These are phyloP conservation scores for Ogataea paraovalis DNA, from an alignment of 805 yeast species.

Conservation along the genomic window DNA sequence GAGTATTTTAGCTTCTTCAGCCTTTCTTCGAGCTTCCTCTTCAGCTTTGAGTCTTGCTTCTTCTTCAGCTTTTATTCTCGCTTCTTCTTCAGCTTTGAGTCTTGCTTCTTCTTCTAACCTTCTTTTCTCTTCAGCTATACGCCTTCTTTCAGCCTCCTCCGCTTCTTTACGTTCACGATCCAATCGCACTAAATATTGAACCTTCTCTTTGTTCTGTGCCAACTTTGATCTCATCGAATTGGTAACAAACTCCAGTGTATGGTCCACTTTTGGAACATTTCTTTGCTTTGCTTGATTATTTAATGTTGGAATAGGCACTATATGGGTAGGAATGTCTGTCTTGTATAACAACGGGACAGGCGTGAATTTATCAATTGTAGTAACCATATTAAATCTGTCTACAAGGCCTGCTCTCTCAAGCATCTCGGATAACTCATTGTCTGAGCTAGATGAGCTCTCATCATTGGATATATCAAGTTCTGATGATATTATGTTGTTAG, in stretches of 20 bases:
- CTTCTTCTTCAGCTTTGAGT: conserved; percentile 3
- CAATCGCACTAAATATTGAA: conserved; percentile 4
- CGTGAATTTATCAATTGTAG: neutral
- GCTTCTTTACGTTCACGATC: neutral
- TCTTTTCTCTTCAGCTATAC: conserved; percentile 4
- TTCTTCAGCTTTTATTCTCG: conserved; percentile 12
- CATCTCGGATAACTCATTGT: neutral
- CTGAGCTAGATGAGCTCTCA: neutral
- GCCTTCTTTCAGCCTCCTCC: conserved; percentile 2
- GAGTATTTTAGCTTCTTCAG: conserved; percentile 11
- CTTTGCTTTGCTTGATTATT: too few relatives aligned
- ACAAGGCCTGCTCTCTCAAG: neutral
- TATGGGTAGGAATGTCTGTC: conserved; percentile 2
- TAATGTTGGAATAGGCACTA: neutral
- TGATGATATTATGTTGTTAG: neutral
- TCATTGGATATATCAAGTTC: neutral
- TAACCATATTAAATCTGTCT: conserved; percentile 1
- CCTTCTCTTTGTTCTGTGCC: conserved; percentile 5
- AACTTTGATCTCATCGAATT: conserved; percentile 1
- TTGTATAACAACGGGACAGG: neutral
- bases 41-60: conserved; percentile 14
- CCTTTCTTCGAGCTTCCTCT: conserved; percentile 21
- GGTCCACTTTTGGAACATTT: neutral
- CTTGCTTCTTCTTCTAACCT: conserved; percentile 8
- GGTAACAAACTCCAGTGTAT: neutral